A percentile compares a stretch with the other conserved stretches of the same genome.
Evolutionary conservation across 192 early-diverging fungal species (phyloP).

Genomic region (Chytriomyces sp.): DNA sequence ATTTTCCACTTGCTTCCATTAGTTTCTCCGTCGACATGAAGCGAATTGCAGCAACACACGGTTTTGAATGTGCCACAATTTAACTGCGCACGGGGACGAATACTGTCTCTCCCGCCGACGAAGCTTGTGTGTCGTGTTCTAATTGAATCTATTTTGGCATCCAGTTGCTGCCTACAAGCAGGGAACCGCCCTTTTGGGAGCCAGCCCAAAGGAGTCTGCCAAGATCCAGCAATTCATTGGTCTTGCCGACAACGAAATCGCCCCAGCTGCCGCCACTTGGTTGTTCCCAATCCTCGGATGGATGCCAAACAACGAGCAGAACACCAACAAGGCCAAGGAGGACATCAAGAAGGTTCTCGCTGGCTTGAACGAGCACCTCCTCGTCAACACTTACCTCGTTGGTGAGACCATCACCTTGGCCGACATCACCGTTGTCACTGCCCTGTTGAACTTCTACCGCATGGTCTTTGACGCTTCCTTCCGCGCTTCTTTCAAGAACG

Average conservation of each 20-base stretch:
- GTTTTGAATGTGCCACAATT: neutral
- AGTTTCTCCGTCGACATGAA: neutral
- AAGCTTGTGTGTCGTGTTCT: neutral
- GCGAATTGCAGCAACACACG: neutral
- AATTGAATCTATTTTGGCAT: conserved; percentile 1
- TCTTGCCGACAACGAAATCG: conserved; percentile 60
- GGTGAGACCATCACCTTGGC: conserved; percentile 92
- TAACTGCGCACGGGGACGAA: neutral
- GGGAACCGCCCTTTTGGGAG: conserved; percentile 50
- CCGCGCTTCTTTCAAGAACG: conserved; percentile 84
- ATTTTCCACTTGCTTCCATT: neutral
- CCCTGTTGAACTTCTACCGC: conserved; percentile 60
- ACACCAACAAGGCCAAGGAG: conserved; percentile 74
- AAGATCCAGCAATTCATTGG: conserved; percentile 57
- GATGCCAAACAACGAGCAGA: conserved; percentile 51
- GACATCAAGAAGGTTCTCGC: conserved; percentile 65
- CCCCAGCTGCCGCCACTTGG: conserved; percentile 52
- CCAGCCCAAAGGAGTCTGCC: conserved; percentile 51
- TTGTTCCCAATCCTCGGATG: conserved; percentile 55
- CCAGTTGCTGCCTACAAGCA: conserved; percentile 58
- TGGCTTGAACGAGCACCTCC: conserved; percentile 79
- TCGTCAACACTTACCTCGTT: conserved; percentile 89
- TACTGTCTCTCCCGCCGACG: no score
- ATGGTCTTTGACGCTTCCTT: conserved; percentile 73
- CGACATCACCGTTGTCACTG: conserved; percentile 75